These are phyloP conservation scores for Alternaria brassicae DNA, from an alignment of 2,329 filamentous ascomycete genomes.

Conservation along the genomic window DNA sequence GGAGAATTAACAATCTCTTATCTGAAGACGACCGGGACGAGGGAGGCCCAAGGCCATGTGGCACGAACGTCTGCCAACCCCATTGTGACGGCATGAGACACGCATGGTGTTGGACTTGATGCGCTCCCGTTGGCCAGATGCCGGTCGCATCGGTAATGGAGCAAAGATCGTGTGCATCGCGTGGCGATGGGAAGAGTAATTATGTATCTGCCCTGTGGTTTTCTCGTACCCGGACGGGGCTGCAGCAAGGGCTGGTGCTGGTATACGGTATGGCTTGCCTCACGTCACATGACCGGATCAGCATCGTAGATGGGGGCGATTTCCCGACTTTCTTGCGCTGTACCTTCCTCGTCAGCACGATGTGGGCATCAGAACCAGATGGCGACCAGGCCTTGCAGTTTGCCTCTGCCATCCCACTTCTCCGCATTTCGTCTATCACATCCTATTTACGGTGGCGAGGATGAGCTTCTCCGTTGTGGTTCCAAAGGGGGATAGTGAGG, in stretches of 20 bases:
- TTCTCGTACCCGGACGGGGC: neutral
- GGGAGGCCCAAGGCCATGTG: neutral
- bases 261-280: neutral
- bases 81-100: slow-evolving; percentile 22
- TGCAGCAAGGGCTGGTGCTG: neutral
- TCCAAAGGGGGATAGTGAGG: slow-evolving; percentile 30
- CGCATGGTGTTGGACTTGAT: slow-evolving; percentile 15
- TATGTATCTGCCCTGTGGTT: slow-evolving; percentile 17
- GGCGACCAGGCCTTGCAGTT: slow-evolving; percentile 9
- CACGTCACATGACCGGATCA: neutral
- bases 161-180: slow-evolving; percentile 7
- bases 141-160: neutral
- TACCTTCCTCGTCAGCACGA: neutral
- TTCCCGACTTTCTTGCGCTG: neutral
- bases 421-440: slow-evolving; percentile 45
- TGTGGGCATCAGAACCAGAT: slow-evolving; percentile 6
- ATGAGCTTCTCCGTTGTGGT: slow-evolving; percentile 28
- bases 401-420: slow-evolving; percentile 37
- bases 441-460: slow-evolving; percentile 47
- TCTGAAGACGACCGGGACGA: neutral
- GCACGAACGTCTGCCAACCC: neutral
- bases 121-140: slow-evolving; percentile 18
- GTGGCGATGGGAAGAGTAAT: slow-evolving; percentile 11
- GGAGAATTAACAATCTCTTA: neutral
- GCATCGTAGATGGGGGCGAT: neutral